These are phyloP conservation scores for Nannochloropsis oceanica DNA, from an alignment of 108 stramenopile genomes.

Conservation along the genomic window DNA sequence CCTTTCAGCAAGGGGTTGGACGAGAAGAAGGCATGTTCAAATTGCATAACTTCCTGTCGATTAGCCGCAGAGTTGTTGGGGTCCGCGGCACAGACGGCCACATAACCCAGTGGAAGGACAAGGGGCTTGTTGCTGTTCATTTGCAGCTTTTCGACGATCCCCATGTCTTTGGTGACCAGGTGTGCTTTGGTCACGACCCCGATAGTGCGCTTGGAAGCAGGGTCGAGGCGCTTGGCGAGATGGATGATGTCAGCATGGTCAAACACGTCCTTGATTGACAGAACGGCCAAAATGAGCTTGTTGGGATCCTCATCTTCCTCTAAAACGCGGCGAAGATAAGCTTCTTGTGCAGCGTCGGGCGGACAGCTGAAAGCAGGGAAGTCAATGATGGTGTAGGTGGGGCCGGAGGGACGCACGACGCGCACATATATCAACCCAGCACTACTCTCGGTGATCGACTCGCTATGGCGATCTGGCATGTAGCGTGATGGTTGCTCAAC, in stretches of 20 bases:
- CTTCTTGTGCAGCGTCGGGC: neutral
- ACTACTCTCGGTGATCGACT: no score
- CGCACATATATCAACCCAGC: neutral
- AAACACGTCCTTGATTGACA: neutral
- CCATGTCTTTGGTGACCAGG: neutral
- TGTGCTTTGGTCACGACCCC: neutral
- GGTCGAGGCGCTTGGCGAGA: neutral
- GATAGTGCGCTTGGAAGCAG: neutral
- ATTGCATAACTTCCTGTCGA: neutral
- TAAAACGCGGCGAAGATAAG: neutral
- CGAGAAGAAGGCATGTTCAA: neutral
- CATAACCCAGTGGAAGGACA: neutral
- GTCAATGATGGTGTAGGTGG: neutral
- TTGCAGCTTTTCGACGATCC: neutral
- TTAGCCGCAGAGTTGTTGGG: neutral
- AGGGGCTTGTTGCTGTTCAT: neutral
- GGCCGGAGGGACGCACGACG: neutral
- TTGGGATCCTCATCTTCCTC: neutral
- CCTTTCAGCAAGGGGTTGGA: neutral
- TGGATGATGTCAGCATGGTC: neutral
- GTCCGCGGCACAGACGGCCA: neutral
- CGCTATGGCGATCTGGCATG: no score
- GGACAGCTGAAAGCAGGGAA: neutral
- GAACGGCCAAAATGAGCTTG: neutral
- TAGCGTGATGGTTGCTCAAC: no score